Evolutionary conservation across 768 basidiomycete species (phyloP).

Genomic region (Lactarius hatsudake): DNA sequence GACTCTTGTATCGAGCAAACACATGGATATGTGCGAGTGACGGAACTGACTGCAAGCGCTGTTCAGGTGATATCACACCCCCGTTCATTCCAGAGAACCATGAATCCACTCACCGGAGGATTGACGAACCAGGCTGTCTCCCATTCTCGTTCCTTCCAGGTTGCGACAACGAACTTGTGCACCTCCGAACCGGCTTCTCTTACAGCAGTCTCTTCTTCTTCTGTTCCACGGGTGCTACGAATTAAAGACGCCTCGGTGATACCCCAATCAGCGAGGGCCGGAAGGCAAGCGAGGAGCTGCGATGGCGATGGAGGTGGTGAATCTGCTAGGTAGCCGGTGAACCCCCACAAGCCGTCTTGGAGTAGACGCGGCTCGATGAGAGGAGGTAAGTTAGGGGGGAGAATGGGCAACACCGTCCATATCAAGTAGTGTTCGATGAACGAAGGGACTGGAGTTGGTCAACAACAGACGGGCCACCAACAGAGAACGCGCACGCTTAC

Average conservation of each 20-base stretch:
- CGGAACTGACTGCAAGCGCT: slow-evolving; percentile 81
- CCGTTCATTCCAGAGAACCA: slow-evolving; percentile 1
- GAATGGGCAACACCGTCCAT: slow-evolving; percentile 75
- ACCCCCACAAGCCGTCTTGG: slow-evolving; percentile 81
- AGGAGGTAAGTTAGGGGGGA: slow-evolving; percentile 53
- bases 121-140: slow-evolving; percentile 93
- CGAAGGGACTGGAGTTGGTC: slow-evolving; percentile 48
- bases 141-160: slow-evolving; percentile 75
- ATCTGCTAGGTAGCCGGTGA: slow-evolving; percentile 52
- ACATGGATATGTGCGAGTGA: slow-evolving; percentile 86
- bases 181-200: slow-evolving; percentile 55
- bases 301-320: slow-evolving; percentile 60
- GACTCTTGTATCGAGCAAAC: slow-evolving; percentile 60
- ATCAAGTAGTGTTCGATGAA: slow-evolving; percentile 73
- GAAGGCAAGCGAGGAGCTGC: slow-evolving; percentile 52
- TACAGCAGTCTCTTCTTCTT: slow-evolving; percentile 53
- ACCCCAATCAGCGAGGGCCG: slow-evolving; percentile 68
- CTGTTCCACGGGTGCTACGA: slow-evolving; percentile 47
- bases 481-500: slow-evolving; percentile 37
- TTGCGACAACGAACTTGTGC: slow-evolving; percentile 55
- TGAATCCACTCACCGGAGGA: slow-evolving; percentile 59
- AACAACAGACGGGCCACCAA: background rate
- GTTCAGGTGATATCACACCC: background rate
- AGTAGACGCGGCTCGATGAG: slow-evolving; percentile 55
- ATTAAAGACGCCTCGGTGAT: slow-evolving; percentile 61